These are phyloP conservation scores for Pseudocercospora eumusae DNA, from an alignment of 2,329 filamentous ascomycete species.

Conservation along the genomic window DNA sequence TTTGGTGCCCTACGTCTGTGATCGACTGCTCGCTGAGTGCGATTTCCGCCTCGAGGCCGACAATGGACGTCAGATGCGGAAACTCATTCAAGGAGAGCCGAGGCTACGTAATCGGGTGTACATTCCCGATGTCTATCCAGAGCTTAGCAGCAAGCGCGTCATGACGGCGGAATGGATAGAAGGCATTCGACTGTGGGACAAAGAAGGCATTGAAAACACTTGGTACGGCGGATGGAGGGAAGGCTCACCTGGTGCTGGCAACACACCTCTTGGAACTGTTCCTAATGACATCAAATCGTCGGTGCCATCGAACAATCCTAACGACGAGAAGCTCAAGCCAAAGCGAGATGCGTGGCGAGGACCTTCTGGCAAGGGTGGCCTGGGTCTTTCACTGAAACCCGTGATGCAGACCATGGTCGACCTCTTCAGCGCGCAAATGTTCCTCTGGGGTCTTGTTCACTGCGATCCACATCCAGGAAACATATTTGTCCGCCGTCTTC, in stretches of 20 bases:
- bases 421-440: slow-evolving; percentile 96
- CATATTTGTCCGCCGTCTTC: slow-evolving; percentile 87
- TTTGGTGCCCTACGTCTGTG: slow-evolving; percentile 87
- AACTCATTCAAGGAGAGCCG: slow-evolving; percentile 73
- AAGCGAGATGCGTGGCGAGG: slow-evolving; percentile 79
- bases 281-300: slow-evolving; percentile 29
- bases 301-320: slow-evolving; percentile 50
- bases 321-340: slow-evolving; percentile 70
- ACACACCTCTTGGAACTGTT: slow-evolving; percentile 60
- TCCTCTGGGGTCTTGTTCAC: slow-evolving; percentile 92
- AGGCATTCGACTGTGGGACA: slow-evolving; percentile 89
- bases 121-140: slow-evolving; percentile 79
- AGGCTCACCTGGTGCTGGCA: slow-evolving; percentile 76
- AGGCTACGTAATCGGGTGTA: slow-evolving; percentile 79
- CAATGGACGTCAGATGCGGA: slow-evolving; percentile 82
- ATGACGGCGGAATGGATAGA: slow-evolving; percentile 99
- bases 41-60: slow-evolving; percentile 90
- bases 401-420: slow-evolving; percentile 98
- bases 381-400: slow-evolving; percentile 78
- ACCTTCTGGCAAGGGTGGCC: slow-evolving; percentile 68
- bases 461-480: slow-evolving; percentile 98
- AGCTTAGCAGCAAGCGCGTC: slow-evolving; percentile 78
- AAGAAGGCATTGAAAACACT: slow-evolving; percentile 70
- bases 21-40: slow-evolving; percentile 88
- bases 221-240: slow-evolving; percentile 78